A percentile compares a stretch with the other conserved stretches of the same genome.
phyloP scores from a whole-genome alignment of 345 rosid species.

The rapeseed (Brassica napus) region Da-Ae NC_063452.1:27368001-27368500 shows the following conservation, averaged over 20 bases:
- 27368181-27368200: constrained; percentile 52
- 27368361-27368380: constrained; percentile 57
- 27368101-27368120: constrained; percentile 63
- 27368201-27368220: constrained; percentile 58
- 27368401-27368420: constrained; percentile 48
- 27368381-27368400: constrained; percentile 69
- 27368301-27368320: constrained; percentile 59
- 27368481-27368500: constrained; percentile 43
- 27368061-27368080: constrained; percentile 46
- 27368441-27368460: constrained; percentile 53
- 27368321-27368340: constrained; percentile 58
- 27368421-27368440: constrained; percentile 48
- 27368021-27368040: constrained; percentile 71
- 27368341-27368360: constrained; percentile 52
- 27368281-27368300: constrained; percentile 55
- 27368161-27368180: constrained; percentile 41
- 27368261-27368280: constrained; percentile 44
- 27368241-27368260: constrained; percentile 42
- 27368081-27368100: constrained; percentile 58
- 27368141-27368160: constrained; percentile 62
- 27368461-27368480: constrained; percentile 45
- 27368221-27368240: constrained; percentile 41
- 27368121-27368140: constrained; percentile 56
- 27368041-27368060: constrained; percentile 56
- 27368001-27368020: constrained; percentile 78